Base-by-base conservation (phyloP, 371 early-diverging fungal genomes). In the Mucor mucedo region DNA sequence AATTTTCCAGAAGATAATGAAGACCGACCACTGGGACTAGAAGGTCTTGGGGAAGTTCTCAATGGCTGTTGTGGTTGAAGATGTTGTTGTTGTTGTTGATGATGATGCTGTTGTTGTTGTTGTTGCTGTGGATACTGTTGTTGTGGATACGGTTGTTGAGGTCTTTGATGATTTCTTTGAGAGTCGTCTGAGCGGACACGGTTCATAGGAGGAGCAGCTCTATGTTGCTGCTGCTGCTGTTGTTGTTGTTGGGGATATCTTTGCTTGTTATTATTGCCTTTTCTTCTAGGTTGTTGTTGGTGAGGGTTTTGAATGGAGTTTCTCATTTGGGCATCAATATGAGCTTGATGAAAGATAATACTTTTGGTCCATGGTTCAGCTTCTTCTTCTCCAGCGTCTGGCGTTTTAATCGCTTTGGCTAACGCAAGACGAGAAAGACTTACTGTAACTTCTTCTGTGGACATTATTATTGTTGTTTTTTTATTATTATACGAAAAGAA, bases 341-440 rank as follows among this genome's bases (percentile, higher is more conserved):
- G 81, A 27, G 81, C 44, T 61, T 80, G 81, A 56, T 80, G 75
- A 42, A 79, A 79, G 47, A 79, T 79, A n/a, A 79, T 65, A 64
- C 80, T 79, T 32, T 75, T 76, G 38, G 65, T 54, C 80, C 80
- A 79, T 41, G 75, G 73, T 48, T 79, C 80, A 30, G 64, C 63
- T 5, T 70, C 71, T 13, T 58, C 30, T 52, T 73, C 77, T n/a
- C 58, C 75, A 13, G 65, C 68, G 61, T 80, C 81, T 29, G 81
- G 78, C 10, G 81, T 78, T 47, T 80, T 80, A 45, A 80, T 80
- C 30, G 81, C 81, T 57, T 76, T 77, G n/a, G 81, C 81, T 30
- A 80, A 65, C 4, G 78, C 78, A 44, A 80, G 62, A 10, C 81
- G 72, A 55, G 82, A 82, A 21, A 82, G 49, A 48, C 73, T 77